These are phyloP conservation scores for Meyerozyma elateridarum DNA, from an alignment of 1,139 yeast genomes.

Conservation along the genomic window DNA sequence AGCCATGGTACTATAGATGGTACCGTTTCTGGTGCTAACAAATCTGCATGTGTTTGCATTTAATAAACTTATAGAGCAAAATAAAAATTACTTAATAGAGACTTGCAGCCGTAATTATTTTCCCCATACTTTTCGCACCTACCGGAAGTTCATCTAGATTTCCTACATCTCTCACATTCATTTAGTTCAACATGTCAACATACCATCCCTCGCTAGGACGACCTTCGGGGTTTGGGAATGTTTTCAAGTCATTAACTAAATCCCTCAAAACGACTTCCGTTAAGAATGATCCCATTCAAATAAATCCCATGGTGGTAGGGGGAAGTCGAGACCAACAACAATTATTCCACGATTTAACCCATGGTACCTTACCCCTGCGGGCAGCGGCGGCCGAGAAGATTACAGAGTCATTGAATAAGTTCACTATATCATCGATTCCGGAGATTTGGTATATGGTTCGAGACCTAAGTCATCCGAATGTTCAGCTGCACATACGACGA, in stretches of 20 bases:
- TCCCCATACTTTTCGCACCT: conserved; percentile 3
- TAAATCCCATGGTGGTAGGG: conserved; percentile 60
- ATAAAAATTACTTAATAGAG: too few relatives aligned
- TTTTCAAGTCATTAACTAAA: conserved; percentile 52
- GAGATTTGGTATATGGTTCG: conserved; percentile 74
- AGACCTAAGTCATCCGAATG: conserved; percentile 44
- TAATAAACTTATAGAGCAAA: too few relatives aligned
- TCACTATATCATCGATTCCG: conserved; percentile 56
- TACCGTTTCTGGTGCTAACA: conserved; percentile 19
- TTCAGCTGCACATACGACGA: conserved; percentile 43
- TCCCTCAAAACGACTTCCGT: conserved; percentile 38
- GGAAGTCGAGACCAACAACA: conserved; percentile 51
- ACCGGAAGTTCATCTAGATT: background rate
- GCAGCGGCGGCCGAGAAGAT: conserved; percentile 50
- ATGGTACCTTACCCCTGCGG: conserved; percentile 39
- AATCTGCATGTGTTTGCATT: background rate
- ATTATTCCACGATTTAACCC: conserved; percentile 34
- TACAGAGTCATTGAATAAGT: conserved; percentile 46
- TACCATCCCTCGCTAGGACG: conserved; percentile 34
- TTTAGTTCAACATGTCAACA: conserved; percentile 22
- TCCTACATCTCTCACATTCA: background rate
- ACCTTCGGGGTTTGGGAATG: conserved; percentile 39
- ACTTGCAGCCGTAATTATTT: background rate
- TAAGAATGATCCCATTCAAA: conserved; percentile 35
- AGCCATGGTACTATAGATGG: conserved; percentile 17